A percentile compares a stretch with the other conserved stretches of the same genome.
Conservation (phyloP, 2,329 filamentous ascomycete genomes). For the Colletotrichum sp. region DNA sequence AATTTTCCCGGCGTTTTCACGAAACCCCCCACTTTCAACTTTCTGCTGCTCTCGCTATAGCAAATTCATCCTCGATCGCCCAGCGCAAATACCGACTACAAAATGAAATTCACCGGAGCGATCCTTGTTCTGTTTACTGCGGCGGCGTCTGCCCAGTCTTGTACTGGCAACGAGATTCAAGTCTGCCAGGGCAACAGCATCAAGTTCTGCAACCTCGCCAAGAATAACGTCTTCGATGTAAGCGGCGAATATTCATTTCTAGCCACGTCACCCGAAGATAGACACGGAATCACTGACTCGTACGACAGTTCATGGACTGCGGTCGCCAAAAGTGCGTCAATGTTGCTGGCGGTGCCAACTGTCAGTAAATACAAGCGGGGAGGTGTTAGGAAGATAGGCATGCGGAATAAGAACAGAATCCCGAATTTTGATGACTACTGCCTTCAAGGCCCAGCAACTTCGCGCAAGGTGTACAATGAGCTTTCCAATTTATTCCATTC, state of each 20-base stretch:
- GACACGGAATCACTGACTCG: neutral
- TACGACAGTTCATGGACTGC: neutral
- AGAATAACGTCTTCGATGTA: neutral
- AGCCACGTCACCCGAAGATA: neutral
- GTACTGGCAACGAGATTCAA: neutral
- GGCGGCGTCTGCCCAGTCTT: neutral
- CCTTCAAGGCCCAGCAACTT: accelerated
- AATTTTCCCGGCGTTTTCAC: neutral
- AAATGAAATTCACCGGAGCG: neutral
- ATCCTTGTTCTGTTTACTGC: neutral
- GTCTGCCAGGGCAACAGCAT: neutral
- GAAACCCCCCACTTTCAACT: neutral
- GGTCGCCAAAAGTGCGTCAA: neutral
- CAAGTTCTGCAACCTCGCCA: neutral
- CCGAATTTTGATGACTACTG: neutral
- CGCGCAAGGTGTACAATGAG: accelerated
- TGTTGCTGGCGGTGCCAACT: neutral
- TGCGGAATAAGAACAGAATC: accelerated
- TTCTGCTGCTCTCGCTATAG: accelerated
- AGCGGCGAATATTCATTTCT: neutral
- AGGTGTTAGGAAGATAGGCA: neutral
- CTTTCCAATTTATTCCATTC: neutral
- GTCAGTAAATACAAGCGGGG: neutral
- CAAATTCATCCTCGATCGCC: accelerated
- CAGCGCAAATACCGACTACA: accelerated